These are phyloP conservation scores for Leonotis leonurus DNA, from an alignment of 257 asterid genomes.

Conservation along the genomic window DNA sequence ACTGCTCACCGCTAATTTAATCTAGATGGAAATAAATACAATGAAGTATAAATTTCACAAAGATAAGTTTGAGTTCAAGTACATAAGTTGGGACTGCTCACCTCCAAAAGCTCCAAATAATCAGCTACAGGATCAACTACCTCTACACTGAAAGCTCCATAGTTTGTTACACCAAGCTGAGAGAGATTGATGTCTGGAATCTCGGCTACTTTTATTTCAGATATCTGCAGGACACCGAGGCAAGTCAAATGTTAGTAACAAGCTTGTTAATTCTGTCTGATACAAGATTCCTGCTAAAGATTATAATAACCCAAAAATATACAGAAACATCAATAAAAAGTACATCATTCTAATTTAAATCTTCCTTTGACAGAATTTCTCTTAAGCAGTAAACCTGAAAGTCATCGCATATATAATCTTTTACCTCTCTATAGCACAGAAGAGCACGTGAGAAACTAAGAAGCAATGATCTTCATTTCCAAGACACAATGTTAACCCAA, in stretches of 20 bases:
- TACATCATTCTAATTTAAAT: neutral
- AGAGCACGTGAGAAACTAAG: no score
- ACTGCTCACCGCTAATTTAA: neutral
- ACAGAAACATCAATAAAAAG: neutral
- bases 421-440: neutral
- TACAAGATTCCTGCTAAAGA: neutral
- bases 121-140: conserved; percentile 92
- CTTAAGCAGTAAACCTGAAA: neutral
- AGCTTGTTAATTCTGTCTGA: conserved; percentile 7
- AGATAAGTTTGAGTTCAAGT: neutral
- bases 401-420: neutral
- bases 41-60: neutral
- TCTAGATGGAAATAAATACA: neutral
- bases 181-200: conserved; percentile 80
- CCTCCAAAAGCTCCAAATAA: conserved; percentile 97
- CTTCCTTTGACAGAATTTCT: neutral
- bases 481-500: neutral
- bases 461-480: no score
- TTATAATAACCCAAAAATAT: neutral
- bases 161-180: conserved; percentile 47
- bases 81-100: conserved; percentile 24
- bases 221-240: conserved; percentile 53
- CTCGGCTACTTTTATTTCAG: conserved; percentile 74
- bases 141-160: conserved; percentile 67
- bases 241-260: conserved; percentile 22